Evolutionary conservation across 805 yeast species (phyloP).

Genomic region (Saccharomycopsis babjevae): DNA sequence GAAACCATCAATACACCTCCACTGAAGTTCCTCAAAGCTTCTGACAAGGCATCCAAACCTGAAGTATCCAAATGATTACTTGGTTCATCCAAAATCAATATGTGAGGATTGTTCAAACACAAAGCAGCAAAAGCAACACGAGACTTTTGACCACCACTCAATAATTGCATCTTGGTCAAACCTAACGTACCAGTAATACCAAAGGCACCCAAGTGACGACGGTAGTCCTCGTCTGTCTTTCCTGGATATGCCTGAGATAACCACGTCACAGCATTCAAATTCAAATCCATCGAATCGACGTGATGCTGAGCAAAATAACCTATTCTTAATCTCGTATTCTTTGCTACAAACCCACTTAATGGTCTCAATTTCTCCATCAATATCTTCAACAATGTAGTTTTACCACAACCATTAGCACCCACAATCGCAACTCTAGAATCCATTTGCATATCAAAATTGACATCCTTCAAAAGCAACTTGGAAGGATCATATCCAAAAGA

Average conservation of each 20-base stretch:
- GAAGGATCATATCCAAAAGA: conserved; percentile 71
- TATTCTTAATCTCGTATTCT: conserved; percentile 78
- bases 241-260: conserved; percentile 86
- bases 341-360: conserved; percentile 62
- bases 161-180: conserved; percentile 74
- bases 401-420: conserved; percentile 99
- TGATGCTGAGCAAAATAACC: conserved; percentile 99
- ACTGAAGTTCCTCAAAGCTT: conserved; percentile 75
- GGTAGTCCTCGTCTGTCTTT: conserved; percentile 88
- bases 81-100: conserved; percentile 91
- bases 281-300: conserved; percentile 92
- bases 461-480: conserved; percentile 58
- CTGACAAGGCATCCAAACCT: conserved; percentile 91
- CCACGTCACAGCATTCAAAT: conserved; percentile 85
- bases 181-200: conserved; percentile 95
- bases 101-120: conserved; percentile 83
- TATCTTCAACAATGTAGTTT: conserved; percentile 83
- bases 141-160: conserved; percentile 98
- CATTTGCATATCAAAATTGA: conserved; percentile 84
- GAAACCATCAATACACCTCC: conserved; percentile 98
- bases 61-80: conserved; percentile 97
- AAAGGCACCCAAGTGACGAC: conserved; percentile 92
- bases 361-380: conserved; percentile 74
- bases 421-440: conserved; percentile 92
- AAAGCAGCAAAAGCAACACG: conserved; percentile 97